A percentile compares a stretch with the other conserved stretches of the same genome.
These are phyloP conservation scores for Ganoderma boninense DNA, from an alignment of 1,284 basidiomycete genomes.

Conservation along the genomic window DNA sequence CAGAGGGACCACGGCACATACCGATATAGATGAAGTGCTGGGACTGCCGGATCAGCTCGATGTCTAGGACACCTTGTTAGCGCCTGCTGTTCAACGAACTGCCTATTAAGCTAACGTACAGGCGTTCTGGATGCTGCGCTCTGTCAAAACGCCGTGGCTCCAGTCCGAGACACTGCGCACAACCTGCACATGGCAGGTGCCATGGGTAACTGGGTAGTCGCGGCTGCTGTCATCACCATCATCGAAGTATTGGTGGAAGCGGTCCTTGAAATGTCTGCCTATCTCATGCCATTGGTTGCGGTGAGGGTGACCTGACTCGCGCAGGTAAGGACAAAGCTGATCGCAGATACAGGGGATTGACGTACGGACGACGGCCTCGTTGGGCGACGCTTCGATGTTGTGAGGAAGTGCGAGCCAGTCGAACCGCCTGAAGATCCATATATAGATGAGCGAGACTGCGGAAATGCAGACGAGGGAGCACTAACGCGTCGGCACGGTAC, in stretches of 20 bases:
- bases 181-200: conserved; percentile 76
- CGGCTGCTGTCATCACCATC: conserved; percentile 46
- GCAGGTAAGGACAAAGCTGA: background rate
- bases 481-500: conserved; percentile 62
- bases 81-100: conserved; percentile 7
- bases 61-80: conserved; percentile 38
- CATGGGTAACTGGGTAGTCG: conserved; percentile 48
- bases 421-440: conserved; percentile 49
- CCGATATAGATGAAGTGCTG: conserved; percentile 92
- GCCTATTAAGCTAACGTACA: conserved; percentile 62
- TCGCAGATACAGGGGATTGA: conserved; percentile 15
- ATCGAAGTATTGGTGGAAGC: conserved; percentile 51
- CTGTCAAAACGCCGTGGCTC: conserved; percentile 89
- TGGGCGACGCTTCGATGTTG: conserved; percentile 62
- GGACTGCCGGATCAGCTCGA: conserved; percentile 84
- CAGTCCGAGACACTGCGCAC: conserved; percentile 89
- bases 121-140: conserved; percentile 87
- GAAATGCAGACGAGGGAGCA: background rate
- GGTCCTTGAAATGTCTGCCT: conserved; percentile 70
- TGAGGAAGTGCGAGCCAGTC: conserved; percentile 90
- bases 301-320: conserved; percentile 68
- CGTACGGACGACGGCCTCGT: conserved; percentile 72
- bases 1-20: conserved; percentile 42
- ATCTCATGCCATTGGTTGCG: conserved; percentile 66
- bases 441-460: background rate